Evolutionary conservation across 1,139 yeast genomes (phyloP).

Genomic region (Pneumocystis murina): DNA sequence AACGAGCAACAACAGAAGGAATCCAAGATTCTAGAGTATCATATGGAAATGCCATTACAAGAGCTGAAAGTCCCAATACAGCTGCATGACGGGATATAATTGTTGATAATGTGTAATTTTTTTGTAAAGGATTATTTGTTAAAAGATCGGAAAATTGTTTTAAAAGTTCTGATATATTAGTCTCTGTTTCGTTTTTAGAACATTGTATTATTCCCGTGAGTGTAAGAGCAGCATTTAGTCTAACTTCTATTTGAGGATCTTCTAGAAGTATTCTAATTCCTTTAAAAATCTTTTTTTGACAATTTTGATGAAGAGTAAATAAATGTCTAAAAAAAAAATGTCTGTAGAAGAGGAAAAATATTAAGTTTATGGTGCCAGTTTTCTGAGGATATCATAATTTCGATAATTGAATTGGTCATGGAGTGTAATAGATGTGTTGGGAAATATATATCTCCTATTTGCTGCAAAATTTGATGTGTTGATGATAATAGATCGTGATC

Average conservation of each 20-base stretch:
- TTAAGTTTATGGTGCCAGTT: constrained; percentile 58
- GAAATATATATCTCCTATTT: constrained; percentile 46
- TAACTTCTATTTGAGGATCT: constrained; percentile 55
- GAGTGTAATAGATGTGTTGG: constrained; percentile 31
- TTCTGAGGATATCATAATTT: constrained; percentile 30
- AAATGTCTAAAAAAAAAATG: constrained; percentile 61
- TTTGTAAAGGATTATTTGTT: constrained; percentile 2
- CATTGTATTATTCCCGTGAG: constrained; percentile 72
- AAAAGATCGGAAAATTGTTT: not conserved
- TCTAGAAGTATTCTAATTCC: constrained; percentile 42
- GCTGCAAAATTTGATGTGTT: constrained; percentile 39
- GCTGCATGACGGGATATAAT: constrained; percentile 60
- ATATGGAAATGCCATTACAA: constrained; percentile 82
- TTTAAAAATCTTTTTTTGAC: constrained; percentile 39
- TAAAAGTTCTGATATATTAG: not conserved
- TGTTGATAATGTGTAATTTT: constrained; percentile 17
- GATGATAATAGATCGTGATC: constrained; percentile 57
- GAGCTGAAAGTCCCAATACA: constrained; percentile 74
- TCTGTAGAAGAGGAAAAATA: constrained; percentile 56
- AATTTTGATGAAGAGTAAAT: constrained; percentile 33
- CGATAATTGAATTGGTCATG: constrained; percentile 39
- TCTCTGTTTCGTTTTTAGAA: constrained; percentile 21
- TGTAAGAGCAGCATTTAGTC: constrained; percentile 62
- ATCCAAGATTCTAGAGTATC: constrained; percentile 85
- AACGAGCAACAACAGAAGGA: constrained; percentile 52